Conservation (phyloP, 192 early-diverging fungal species). For the Entophlyctis luteolus region DNA sequence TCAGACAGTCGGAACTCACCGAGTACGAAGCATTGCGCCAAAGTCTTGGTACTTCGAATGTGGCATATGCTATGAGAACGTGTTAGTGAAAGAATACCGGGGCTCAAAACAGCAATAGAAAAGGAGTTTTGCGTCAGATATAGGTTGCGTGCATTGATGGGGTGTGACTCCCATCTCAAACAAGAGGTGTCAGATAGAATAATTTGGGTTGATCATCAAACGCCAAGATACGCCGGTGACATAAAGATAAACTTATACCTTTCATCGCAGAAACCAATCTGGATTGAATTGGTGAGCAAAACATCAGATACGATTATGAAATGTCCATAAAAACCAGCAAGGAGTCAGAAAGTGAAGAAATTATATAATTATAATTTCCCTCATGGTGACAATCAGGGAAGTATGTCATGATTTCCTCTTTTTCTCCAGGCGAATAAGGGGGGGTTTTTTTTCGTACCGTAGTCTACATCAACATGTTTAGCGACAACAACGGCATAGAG, state of each 20-base stretch:
- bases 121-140: not conserved
- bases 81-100: too few species aligned
- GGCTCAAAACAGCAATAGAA: too few species aligned
- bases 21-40: too few species aligned
- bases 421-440: not conserved
- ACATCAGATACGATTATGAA: too few species aligned
- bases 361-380: not conserved
- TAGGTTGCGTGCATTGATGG: constrained; percentile 19
- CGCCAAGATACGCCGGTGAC: not conserved
- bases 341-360: not conserved
- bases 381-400: not conserved
- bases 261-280: too few species aligned
- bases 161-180: constrained; percentile 15
- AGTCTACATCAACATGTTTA: not conserved
- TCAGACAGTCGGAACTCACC: too few species aligned
- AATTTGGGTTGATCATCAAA: constrained; percentile 15
- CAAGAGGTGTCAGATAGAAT: constrained; percentile 20
- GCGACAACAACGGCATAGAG: not conserved
- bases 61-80: too few species aligned
- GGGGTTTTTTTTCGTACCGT: not conserved
- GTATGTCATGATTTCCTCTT: not conserved
- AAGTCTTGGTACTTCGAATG: too few species aligned
- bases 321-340: too few species aligned
- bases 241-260: too few species aligned
- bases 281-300: too few species aligned